Evolutionary conservation across 2,329 filamentous ascomycete genomes (phyloP), one percentile per base, ranked within the genome.

Genomic region (Exophiala sp.): DNA sequence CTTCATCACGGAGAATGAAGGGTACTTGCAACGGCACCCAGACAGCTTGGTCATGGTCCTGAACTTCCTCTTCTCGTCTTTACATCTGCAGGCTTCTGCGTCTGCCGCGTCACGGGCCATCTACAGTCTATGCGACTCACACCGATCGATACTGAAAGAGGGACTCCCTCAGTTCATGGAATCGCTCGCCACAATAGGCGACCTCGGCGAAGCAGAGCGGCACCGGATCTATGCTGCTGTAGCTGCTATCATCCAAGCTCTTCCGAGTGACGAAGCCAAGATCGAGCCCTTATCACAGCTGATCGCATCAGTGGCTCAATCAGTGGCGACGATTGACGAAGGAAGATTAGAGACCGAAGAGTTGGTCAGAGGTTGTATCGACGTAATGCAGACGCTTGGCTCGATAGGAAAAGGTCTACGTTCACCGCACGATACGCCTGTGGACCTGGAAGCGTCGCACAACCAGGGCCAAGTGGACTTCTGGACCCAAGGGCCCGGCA

Each of bases 11-110:
- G 67, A 67, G 52, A 73, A 70, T 48, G 66, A 70, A 39, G 65
- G 63, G 13, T 73, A 71, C 53, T 69, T 73, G 49, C 67, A 72
- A 58, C 66, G 69, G 19, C 69, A 70, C 38, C 65, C 66, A 34
- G 62, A 63, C 21, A 56, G 71, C 23, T 63, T 73, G 27, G 64
- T 70, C 1, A 60, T 64, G 21, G 66, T 70, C 8, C 56, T 73
- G 16, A 72, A 68, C 34, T 70, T 73, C 44, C 58, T 73, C 4
- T 73, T 73, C 52, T 65, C 66, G 3, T 73, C 71, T 2, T 59
- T 73, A 39, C 67, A 68, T 27, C 62, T 69, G 43, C 63, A 64
- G n/a, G 58, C 63, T 3, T 71, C 68, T 51, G 68, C 70, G 6
- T 63, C 66, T 45, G 60, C 66, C 14, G 70, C 71, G 29, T 71